A percentile compares a stretch with the other conserved stretches of the same genome.
phyloP scores from a whole-genome alignment of 1,284 basidiomycete species.

The Pterula multifida region DNA sequence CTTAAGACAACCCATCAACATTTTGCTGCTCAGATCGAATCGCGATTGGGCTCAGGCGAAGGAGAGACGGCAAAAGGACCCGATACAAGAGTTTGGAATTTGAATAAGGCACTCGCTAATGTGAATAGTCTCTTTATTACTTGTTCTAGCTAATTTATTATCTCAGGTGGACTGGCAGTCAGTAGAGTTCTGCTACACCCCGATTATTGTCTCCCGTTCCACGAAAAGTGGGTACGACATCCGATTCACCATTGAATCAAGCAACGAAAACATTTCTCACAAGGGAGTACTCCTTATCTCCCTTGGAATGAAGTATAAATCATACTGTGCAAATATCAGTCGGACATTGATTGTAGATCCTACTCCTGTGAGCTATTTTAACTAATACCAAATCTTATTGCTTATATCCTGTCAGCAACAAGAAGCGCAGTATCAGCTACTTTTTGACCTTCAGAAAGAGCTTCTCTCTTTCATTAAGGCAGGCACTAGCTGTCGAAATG shows the following conservation, averaged over 20 bases:
- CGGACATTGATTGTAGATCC: constrained; percentile 95
- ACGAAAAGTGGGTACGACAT: constrained; percentile 78
- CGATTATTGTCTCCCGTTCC: constrained; percentile 91
- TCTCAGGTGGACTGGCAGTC: constrained; percentile 73
- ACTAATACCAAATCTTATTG: constrained; percentile 5
- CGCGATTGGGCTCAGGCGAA: constrained; percentile 76
- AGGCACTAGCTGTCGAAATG: constrained; percentile 67
- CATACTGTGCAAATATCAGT: constrained; percentile 86
- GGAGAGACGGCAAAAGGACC: constrained; percentile 64
- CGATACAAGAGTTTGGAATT: constrained; percentile 85
- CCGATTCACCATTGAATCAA: constrained; percentile 77
- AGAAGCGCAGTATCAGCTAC: constrained; percentile 75
- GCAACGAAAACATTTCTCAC: constrained; percentile 74
- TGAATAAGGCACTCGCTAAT: constrained; percentile 61
- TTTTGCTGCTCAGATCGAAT: constrained; percentile 77
- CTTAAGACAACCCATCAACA: constrained; percentile 84
- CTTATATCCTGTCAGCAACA: constrained; percentile 48
- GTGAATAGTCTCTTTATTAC: constrained; percentile 28
- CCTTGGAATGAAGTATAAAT: constrained; percentile 87
- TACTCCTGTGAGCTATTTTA: constrained; percentile 47
- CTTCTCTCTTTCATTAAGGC: constrained; percentile 71
- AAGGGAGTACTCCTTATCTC: constrained; percentile 86
- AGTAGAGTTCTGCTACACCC: constrained; percentile 90
- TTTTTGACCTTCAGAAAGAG: constrained; percentile 73
- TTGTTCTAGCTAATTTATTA: constrained; percentile 4